Evolutionary conservation across 2,329 filamentous ascomycete species (phyloP).

Genomic region (Scorias spongiosa): DNA sequence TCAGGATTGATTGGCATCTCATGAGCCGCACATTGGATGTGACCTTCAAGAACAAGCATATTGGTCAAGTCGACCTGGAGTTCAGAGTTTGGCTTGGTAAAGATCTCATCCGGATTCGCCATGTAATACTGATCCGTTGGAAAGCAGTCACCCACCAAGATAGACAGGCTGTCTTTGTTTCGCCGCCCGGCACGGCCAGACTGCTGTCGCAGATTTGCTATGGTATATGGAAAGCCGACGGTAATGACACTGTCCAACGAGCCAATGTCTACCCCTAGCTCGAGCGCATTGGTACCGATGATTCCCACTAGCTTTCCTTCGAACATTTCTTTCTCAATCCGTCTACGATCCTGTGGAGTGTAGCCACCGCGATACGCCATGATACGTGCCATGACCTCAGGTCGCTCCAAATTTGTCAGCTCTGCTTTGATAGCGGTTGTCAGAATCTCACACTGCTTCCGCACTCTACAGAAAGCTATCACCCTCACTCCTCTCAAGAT

Average conservation of each 20-base stretch:
- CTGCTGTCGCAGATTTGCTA: conserved; percentile 87
- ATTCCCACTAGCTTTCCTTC: conserved; percentile 86
- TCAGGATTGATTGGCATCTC: conserved; percentile 82
- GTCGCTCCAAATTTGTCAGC: conserved; percentile 53
- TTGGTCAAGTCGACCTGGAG: conserved; percentile 87
- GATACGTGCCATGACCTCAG: conserved; percentile 62
- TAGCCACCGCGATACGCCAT: conserved; percentile 97
- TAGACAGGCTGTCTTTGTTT: conserved; percentile 83
- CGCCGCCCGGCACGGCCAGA: conserved; percentile 81
- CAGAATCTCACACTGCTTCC: conserved; percentile 76
- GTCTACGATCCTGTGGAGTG: conserved; percentile 72
- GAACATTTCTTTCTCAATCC: conserved; percentile 93
- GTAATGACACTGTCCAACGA: conserved; percentile 86
- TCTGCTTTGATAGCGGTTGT: conserved; percentile 67
- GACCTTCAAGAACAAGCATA: conserved; percentile 79
- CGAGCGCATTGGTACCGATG: conserved; percentile 81
- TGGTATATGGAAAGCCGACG: conserved; percentile 88
- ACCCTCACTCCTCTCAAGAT: conserved; percentile 77
- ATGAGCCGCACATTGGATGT: conserved; percentile 86
- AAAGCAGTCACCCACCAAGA: conserved; percentile 78
- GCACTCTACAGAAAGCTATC: conserved; percentile 81
- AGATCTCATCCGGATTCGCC: conserved; percentile 86
- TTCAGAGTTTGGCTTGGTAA: conserved; percentile 78
- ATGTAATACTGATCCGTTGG: conserved; percentile 93
- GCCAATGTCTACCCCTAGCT: conserved; percentile 90